Percentiles rank a stretch among this genome's conserved stretches.
Evolutionary conservation across 208 protist species (phyloP).

Genomic region (Acanthamoeba culbertsoni): DNA sequence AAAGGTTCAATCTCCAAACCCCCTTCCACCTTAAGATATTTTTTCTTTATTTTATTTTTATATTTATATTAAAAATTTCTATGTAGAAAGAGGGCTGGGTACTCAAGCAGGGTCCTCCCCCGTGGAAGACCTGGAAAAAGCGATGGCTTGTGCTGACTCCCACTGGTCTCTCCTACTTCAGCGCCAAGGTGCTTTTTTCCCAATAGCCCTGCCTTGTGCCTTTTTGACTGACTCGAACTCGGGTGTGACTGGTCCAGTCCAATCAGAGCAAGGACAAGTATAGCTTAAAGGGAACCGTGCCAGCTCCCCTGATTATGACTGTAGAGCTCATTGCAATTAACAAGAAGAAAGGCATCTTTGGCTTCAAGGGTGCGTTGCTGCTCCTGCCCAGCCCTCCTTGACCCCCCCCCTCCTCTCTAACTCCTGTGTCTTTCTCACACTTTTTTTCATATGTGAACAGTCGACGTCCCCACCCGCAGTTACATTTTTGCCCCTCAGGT

Average conservation of each 20-base stretch:
- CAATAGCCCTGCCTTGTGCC: background rate
- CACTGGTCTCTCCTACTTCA: background rate
- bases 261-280: background rate
- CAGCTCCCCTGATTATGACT: background rate
- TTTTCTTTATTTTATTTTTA: background rate
- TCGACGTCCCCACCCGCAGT: background rate
- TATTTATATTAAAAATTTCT: background rate
- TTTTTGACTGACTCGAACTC: too few relatives aligned
- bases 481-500: background rate
- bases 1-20: background rate
- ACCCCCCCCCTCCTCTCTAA: background rate
- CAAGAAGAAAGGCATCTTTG: slow-evolving; percentile 24
- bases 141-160: slow-evolving; percentile 7
- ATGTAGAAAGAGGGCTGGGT: slow-evolving; percentile 17
- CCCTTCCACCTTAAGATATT: too few relatives aligned
- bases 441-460: background rate
- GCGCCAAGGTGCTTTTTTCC: background rate
- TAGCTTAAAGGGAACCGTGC: background rate
- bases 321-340: slow-evolving; percentile 1
- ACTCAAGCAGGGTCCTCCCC: background rate
- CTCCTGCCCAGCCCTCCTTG: background rate
- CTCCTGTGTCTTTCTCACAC: background rate
- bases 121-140: slow-evolving; percentile 52
- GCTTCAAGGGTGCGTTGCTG: background rate
- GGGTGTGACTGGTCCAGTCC: too few relatives aligned